phyloP scores from a whole-genome alignment of 225 moss, liverwort and hornwort species.

The Physcomitrium patens region DNA sequence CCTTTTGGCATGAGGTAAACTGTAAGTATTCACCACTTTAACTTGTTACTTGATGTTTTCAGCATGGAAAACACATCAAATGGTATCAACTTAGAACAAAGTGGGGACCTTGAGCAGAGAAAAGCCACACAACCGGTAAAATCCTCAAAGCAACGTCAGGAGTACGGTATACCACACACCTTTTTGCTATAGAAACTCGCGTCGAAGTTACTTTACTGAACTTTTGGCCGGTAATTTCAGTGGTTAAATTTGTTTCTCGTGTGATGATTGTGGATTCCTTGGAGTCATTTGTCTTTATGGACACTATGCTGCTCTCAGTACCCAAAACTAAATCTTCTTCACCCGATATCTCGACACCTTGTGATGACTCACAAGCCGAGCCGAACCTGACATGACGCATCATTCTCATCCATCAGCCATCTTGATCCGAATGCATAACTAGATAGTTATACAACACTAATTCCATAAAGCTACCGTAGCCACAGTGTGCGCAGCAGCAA shows the following conservation, averaged over 20 bases:
- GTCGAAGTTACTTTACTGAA: conserved; percentile 25
- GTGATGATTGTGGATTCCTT: conserved; percentile 25
- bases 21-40: not conserved
- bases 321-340: conserved; percentile 26
- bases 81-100: conserved; percentile 4
- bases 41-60: not conserved
- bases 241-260: conserved; percentile 33
- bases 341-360: conserved; percentile 30
- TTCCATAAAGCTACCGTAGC: not conserved
- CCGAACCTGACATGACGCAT: conserved; percentile 29
- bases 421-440: conserved; percentile 16
- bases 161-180: conserved; percentile 31
- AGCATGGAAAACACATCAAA: conserved; percentile 15
- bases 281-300: conserved; percentile 19
- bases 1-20: conserved; percentile 26
- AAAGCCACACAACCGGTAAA: conserved; percentile 1
- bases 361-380: conserved; percentile 38
- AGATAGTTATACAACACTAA: not conserved
- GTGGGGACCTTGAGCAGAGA: not conserved
- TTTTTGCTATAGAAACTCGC: conserved; percentile 23
- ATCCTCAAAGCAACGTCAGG: conserved; percentile 5
- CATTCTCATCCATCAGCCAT: conserved; percentile 17
- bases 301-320: conserved; percentile 30
- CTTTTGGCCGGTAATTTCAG: conserved; percentile 27
- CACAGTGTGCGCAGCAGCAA: conserved; percentile 3